phyloP scores from a whole-genome alignment of 768 basidiomycete genomes.

The Tylopilus intermedius region DNA sequence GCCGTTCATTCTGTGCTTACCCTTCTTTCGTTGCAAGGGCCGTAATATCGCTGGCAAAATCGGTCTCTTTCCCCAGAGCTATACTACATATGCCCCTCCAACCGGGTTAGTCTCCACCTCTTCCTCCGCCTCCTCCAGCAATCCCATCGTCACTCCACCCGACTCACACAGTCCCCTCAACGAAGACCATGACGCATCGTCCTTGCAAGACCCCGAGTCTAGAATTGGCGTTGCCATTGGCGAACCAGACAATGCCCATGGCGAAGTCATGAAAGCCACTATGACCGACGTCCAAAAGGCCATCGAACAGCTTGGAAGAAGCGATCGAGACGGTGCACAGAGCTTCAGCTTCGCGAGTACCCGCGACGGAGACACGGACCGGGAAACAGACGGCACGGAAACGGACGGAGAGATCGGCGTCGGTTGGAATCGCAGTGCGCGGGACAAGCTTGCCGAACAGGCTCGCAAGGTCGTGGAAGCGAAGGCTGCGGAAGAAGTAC shows the following conservation, averaged over 20 bases:
- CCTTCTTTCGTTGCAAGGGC: slow-evolving; percentile 47
- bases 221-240: slow-evolving; percentile 26
- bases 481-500: slow-evolving; percentile 38
- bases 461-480: slow-evolving; percentile 57
- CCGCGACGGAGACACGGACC: slow-evolving; percentile 46
- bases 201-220: slow-evolving; percentile 25
- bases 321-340: slow-evolving; percentile 52
- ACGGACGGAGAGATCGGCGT: slow-evolving; percentile 50
- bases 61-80: slow-evolving; percentile 90
- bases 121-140: slow-evolving; percentile 24
- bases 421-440: slow-evolving; percentile 60
- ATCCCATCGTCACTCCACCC: slow-evolving; percentile 16
- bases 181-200: slow-evolving; percentile 44
- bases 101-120: slow-evolving; percentile 24
- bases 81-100: slow-evolving; percentile 64
- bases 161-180: slow-evolving; percentile 39
- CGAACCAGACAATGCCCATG: slow-evolving; percentile 27
- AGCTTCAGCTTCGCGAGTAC: slow-evolving; percentile 79
- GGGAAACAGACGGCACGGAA: slow-evolving; percentile 45
- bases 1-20: slow-evolving; percentile 24
- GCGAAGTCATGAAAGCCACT: slow-evolving; percentile 77
- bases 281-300: slow-evolving; percentile 88
- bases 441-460: slow-evolving; percentile 65
- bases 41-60: slow-evolving; percentile 73
- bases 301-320: slow-evolving; percentile 76